Conservation (phyloP, 768 basidiomycete genomes). For the Cantharellus anzutake region DNA sequence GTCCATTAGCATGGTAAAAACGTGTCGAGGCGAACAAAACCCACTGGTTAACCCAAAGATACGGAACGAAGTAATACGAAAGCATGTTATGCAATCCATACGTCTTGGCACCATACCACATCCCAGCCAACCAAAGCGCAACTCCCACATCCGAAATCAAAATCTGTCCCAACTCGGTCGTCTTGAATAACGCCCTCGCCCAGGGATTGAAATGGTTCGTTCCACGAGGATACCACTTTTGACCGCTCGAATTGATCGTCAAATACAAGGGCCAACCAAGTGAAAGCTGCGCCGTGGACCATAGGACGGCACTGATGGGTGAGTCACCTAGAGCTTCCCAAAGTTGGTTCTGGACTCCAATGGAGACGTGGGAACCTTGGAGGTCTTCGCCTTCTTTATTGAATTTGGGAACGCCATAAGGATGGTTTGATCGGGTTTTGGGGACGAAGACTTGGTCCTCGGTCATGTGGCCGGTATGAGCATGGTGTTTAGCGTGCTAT, state of each 20-base stretch:
- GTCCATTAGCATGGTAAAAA: slow-evolving; percentile 4
- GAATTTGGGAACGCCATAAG: slow-evolving; percentile 35
- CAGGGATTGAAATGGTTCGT: slow-evolving; percentile 76
- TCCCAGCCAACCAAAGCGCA: slow-evolving; percentile 42
- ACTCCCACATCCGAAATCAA: slow-evolving; percentile 72
- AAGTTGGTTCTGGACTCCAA: slow-evolving; percentile 51
- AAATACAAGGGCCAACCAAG: slow-evolving; percentile 80
- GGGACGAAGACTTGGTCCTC: slow-evolving; percentile 96
- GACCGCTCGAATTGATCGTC: slow-evolving; percentile 67
- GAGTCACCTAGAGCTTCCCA: slow-evolving; percentile 85
- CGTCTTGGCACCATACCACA: slow-evolving; percentile 36
- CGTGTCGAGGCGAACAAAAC: slow-evolving; percentile 1
- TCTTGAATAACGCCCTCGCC: slow-evolving; percentile 57
- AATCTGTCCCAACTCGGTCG: slow-evolving; percentile 59
- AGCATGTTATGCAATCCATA: slow-evolving; percentile 57
- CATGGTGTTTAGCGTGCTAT: slow-evolving; percentile 82
- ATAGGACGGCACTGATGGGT: slow-evolving; percentile 47
- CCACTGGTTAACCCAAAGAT: slow-evolving; percentile 47
- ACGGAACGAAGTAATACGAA: slow-evolving; percentile 69
- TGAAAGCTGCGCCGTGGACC: slow-evolving; percentile 39
- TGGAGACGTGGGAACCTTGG: slow-evolving; percentile 41
- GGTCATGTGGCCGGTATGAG: slow-evolving; percentile 83
- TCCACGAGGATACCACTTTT: slow-evolving; percentile 53
- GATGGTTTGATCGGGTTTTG: slow-evolving; percentile 52
- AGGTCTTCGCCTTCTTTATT: slow-evolving; percentile 48